Conservation (phyloP, 768 basidiomycete species). For the Cystoderma amianthinum region DNA sequence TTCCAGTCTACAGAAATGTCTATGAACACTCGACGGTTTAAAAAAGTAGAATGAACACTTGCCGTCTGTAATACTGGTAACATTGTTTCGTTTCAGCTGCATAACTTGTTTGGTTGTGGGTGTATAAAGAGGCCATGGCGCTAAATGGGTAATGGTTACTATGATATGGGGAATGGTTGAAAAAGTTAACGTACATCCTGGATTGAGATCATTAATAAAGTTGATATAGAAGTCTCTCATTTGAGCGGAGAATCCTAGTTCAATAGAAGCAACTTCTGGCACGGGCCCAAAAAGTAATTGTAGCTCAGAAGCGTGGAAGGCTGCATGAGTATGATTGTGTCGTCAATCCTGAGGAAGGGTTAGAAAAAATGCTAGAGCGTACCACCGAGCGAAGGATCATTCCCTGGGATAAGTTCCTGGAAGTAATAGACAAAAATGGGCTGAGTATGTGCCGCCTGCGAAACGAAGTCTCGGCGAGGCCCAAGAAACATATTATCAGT, state of each 20-base stretch:
- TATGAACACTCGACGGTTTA: neutral
- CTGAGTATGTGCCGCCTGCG: slow-evolving; percentile 37
- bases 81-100: slow-evolving; percentile 44
- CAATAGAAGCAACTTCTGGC: slow-evolving; percentile 25
- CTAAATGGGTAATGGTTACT: slow-evolving; percentile 18
- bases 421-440: slow-evolving; percentile 51
- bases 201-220: slow-evolving; percentile 49
- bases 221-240: slow-evolving; percentile 49
- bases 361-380: no score
- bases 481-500: slow-evolving; percentile 51
- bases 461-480: slow-evolving; percentile 41
- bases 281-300: slow-evolving; percentile 40
- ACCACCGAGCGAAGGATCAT: slow-evolving; percentile 42
- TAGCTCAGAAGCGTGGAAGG: slow-evolving; percentile 44
- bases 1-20: slow-evolving; percentile 28
- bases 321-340: no score
- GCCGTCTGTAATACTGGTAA: slow-evolving; percentile 51
- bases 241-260: slow-evolving; percentile 37
- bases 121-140: slow-evolving; percentile 39
- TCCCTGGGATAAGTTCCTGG: slow-evolving; percentile 50
- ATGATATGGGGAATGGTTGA: neutral
- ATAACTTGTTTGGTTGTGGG: slow-evolving; percentile 27
- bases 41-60: slow-evolving; percentile 5
- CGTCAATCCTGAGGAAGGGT: neutral
- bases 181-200: slow-evolving; percentile 33